Conservation (phyloP, 2,329 filamentous ascomycete genomes). For the Trichophyton rubrum region DNA sequence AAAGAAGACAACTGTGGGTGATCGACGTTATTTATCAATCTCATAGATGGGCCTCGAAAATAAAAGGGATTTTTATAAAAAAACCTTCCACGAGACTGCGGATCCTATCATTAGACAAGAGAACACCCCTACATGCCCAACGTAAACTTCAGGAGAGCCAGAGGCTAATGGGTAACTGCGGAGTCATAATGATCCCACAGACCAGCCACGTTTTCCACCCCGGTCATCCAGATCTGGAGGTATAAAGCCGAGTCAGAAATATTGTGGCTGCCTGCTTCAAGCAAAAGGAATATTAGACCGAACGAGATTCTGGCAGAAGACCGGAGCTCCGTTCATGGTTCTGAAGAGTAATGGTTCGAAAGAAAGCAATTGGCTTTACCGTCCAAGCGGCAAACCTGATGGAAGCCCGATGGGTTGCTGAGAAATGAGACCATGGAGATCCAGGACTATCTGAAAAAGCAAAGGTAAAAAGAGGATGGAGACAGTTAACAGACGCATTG, state of each 20-base stretch:
- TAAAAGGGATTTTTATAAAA: not conserved
- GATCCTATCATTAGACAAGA: not conserved
- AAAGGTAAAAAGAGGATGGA: not conserved
- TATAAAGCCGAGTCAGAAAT: too few relatives aligned
- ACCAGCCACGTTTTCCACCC: not conserved
- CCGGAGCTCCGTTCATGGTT: not conserved
- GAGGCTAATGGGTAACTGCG: not conserved
- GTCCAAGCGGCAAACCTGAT: not conserved
- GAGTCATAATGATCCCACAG: not conserved
- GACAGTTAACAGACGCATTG: not conserved
- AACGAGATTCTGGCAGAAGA: not conserved
- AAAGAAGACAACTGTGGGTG: not conserved
- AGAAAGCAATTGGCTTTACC: not conserved
- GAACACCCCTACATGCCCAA: not conserved
- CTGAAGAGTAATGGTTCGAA: not conserved
- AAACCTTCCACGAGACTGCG: conserved; percentile 1
- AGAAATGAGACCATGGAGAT: not conserved
- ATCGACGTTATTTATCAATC: not conserved
- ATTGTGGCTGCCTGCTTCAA: not conserved
- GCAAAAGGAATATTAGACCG: not conserved
- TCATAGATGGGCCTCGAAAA: not conserved
- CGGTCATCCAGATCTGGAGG: not conserved
- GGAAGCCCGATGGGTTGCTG: not conserved
- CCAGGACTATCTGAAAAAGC: not conserved
- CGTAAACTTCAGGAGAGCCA: not conserved